phyloP scores from a whole-genome alignment of 2,329 filamentous ascomycete genomes.

The Truncatella angustata region DNA sequence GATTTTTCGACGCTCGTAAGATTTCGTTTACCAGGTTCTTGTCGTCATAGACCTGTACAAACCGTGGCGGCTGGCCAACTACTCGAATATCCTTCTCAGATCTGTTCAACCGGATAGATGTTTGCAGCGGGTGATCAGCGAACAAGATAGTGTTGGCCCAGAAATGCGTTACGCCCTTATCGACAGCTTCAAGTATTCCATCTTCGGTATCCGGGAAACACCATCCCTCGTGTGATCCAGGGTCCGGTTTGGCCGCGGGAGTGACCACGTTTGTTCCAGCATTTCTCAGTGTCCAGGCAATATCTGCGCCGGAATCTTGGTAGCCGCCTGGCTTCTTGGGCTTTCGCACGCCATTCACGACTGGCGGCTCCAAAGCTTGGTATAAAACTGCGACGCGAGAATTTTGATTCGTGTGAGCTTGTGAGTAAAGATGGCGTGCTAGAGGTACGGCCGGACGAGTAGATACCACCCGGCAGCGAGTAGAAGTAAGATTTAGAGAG shows the following conservation, averaged over 20 bases:
- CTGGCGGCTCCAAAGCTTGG: background rate
- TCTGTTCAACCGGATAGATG: background rate
- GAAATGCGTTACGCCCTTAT: background rate
- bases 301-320: conserved; percentile 2
- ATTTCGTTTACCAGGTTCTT: conserved; percentile 47
- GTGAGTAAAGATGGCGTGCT: background rate
- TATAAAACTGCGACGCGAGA: background rate
- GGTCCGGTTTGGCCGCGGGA: background rate
- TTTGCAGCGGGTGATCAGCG: background rate
- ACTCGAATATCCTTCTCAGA: background rate
- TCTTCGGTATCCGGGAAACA: background rate
- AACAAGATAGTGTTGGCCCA: conserved; percentile 1
- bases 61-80: background rate
- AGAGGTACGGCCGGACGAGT: too few species aligned
- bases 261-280: background rate
- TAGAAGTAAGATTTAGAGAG: too few species aligned
- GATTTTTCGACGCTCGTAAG: conserved; percentile 30
- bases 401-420: background rate
- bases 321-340: background rate
- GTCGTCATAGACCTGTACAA: conserved; percentile 24
- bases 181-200: background rate
- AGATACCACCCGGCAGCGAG: too few species aligned
- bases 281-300: background rate
- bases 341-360: conserved; percentile 1
- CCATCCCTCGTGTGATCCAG: background rate